These are phyloP conservation scores for Termitomyces sp. DNA, from an alignment of 768 basidiomycete species.

Conservation along the genomic window DNA sequence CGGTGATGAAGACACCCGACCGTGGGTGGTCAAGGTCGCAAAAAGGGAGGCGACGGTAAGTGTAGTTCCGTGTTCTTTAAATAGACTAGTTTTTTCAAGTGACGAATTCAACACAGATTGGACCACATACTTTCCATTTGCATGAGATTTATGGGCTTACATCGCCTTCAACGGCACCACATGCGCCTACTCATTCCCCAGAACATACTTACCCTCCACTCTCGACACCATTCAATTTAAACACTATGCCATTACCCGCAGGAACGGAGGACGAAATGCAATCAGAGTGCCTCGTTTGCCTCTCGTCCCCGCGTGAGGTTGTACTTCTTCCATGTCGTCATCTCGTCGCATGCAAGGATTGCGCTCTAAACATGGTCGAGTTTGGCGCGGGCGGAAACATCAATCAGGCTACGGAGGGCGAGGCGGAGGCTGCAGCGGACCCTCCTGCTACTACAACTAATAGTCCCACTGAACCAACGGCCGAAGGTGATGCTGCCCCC, in stretches of 20 bases:
- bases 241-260: conserved; percentile 14
- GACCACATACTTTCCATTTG: conserved; percentile 89
- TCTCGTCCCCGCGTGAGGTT: conserved; percentile 86
- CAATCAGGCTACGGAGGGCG: conserved; percentile 49
- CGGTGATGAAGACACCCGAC: conserved; percentile 56
- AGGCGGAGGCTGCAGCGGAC: conserved; percentile 25
- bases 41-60: conserved; percentile 84
- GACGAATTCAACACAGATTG: conserved; percentile 53
- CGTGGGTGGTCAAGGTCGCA: conserved; percentile 92
- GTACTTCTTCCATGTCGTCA: conserved; percentile 92
- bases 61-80: conserved; percentile 6
- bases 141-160: conserved; percentile 95
- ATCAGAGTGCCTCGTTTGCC: conserved; percentile 89
- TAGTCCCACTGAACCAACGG: conserved; percentile 25
- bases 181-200: conserved; percentile 20
- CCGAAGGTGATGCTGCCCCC: conserved; percentile 16
- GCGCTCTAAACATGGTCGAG: conserved; percentile 96
- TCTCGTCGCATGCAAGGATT: conserved; percentile 93
- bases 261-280: conserved; percentile 64
- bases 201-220: conserved; percentile 15
- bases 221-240: conserved; percentile 30
- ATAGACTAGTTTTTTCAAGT: not conserved
- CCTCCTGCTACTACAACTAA: conserved; percentile 17
- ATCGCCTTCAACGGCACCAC: conserved; percentile 38
- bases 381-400: conserved; percentile 92